Percentiles rank a stretch among this genome's conserved stretches.
These are phyloP conservation scores for Candida ulmi DNA, from an alignment of 805 yeast species.

Conservation along the genomic window DNA sequence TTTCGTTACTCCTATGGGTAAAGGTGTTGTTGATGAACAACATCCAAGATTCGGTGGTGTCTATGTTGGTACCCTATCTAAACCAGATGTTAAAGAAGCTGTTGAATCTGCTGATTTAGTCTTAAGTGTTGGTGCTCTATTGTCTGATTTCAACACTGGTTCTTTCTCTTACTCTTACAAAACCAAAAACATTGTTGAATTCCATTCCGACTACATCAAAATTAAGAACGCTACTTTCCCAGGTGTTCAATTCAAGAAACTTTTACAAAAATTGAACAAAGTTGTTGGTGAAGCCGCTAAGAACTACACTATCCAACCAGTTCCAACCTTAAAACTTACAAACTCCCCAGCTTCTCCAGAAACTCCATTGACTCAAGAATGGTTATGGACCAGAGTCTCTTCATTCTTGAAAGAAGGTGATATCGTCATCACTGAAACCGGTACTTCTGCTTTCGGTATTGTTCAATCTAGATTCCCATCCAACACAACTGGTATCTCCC, in stretches of 20 bases:
- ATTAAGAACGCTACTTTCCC: constrained; percentile 66
- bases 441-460: constrained; percentile 72
- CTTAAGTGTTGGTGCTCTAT: constrained; percentile 73
- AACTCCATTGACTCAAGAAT: constrained; percentile 54
- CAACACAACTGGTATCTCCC: constrained; percentile 60
- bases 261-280: constrained; percentile 37
- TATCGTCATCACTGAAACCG: constrained; percentile 64
- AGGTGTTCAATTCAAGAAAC: constrained; percentile 64
- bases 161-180: constrained; percentile 73
- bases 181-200: constrained; percentile 70
- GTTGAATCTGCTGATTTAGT: constrained; percentile 74
- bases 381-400: constrained; percentile 62
- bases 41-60: constrained; percentile 77
- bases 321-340: constrained; percentile 45
- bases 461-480: constrained; percentile 60
- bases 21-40: constrained; percentile 69
- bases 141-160: constrained; percentile 89
- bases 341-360: constrained; percentile 39
- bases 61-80: constrained; percentile 76
- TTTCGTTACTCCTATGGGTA: constrained; percentile 88
- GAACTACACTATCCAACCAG: constrained; percentile 45
- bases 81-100: constrained; percentile 63
- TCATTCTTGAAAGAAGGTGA: constrained; percentile 63
- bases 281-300: constrained; percentile 32
- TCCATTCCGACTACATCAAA: constrained; percentile 73